Conservation (phyloP, 2,329 filamentous ascomycete genomes). For the Diaporthe sp. region DNA sequence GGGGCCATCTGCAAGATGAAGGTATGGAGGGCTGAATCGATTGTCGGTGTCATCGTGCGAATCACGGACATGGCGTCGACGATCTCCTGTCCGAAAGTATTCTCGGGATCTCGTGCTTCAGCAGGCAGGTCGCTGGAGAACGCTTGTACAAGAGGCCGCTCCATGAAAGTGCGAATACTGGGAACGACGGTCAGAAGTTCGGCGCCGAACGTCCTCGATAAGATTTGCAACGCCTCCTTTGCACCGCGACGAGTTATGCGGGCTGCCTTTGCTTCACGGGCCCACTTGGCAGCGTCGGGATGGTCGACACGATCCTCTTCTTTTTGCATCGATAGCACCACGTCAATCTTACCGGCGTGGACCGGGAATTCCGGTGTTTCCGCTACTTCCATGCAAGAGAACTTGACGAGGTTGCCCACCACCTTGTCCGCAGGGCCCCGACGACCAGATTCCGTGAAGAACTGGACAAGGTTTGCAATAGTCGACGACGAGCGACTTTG, state of each 20-base stretch:
- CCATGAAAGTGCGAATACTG: constrained; percentile 83
- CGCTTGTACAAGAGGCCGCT: constrained; percentile 79
- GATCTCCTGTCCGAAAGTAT: constrained; percentile 86
- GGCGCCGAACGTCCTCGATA: constrained; percentile 82
- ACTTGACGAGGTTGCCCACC: constrained; percentile 94
- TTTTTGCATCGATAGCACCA: constrained; percentile 93
- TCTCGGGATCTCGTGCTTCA: constrained; percentile 78
- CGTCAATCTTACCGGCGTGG: constrained; percentile 80
- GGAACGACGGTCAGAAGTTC: constrained; percentile 85
- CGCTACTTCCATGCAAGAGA: constrained; percentile 96
- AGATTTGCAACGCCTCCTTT: constrained; percentile 91
- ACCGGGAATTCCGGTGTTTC: constrained; percentile 95
- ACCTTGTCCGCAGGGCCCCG: constrained; percentile 93
- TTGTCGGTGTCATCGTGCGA: constrained; percentile 90
- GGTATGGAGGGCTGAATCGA: constrained; percentile 78
- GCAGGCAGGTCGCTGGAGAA: constrained; percentile 78
- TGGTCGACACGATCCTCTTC: constrained; percentile 97
- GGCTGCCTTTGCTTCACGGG: constrained; percentile 87
- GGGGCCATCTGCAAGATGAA: constrained; percentile 89
- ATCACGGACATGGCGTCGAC: constrained; percentile 95
- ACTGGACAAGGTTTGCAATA: constrained; percentile 84
- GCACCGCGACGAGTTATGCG: constrained; percentile 91
- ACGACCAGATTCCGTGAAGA: constrained; percentile 84
- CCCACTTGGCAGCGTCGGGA: constrained; percentile 89
- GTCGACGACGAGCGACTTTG: constrained; percentile 88